Evolutionary conservation across 2,329 filamentous ascomycete genomes (phyloP), one percentile per base, ranked within the genome.

Genomic region (Talaromyces sp.): DNA sequence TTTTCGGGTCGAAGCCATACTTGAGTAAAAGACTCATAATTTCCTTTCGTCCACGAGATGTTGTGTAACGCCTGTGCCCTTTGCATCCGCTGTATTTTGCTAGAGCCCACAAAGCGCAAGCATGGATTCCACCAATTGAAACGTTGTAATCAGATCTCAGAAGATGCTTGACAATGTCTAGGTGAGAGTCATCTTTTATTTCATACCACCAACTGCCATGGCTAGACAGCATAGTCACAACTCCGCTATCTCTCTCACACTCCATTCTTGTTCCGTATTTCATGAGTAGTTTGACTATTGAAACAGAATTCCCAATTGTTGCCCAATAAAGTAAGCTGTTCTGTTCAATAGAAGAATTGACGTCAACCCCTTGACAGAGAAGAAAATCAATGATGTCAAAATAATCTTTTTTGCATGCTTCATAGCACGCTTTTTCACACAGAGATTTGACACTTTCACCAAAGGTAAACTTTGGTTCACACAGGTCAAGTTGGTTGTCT

Each of bases 201-300:
- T 14, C 12, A 35, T 35, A 3, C 32, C 32, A 14, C 1, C 32
- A 12, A n/a, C n/a, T n/a, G 14, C 19, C 19, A 19, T 11, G 6
- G 10, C 19, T 11, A 31, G 10, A 41, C 10, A 53, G 19, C 32
- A 53, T 9, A 24, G 21, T n/a, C 48, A 53, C 56, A 58, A 41
- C 32, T 53, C 48, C 48, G 21, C 48, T 53, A n/a, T 58, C 56
- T 24, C 17, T 43, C 21, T 58, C 57, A 35, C 32, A 32, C 35
- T 58, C 57, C 57, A 54, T 58, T 58, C 32, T 53, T 46, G 57
- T 35, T 26, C 57, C 57, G 26, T 53, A 19, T 54, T 48, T 58
- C 31, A 58, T 35, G 24, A 58, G 27, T 53, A 54, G 12, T 46
- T 54, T 31, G 32, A 32, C 50, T 46, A n/a, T 46, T 32, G 57